phyloP scores from a whole-genome alignment of 2,329 filamentous ascomycete species.

The Colletotrichum sp. region DNA sequence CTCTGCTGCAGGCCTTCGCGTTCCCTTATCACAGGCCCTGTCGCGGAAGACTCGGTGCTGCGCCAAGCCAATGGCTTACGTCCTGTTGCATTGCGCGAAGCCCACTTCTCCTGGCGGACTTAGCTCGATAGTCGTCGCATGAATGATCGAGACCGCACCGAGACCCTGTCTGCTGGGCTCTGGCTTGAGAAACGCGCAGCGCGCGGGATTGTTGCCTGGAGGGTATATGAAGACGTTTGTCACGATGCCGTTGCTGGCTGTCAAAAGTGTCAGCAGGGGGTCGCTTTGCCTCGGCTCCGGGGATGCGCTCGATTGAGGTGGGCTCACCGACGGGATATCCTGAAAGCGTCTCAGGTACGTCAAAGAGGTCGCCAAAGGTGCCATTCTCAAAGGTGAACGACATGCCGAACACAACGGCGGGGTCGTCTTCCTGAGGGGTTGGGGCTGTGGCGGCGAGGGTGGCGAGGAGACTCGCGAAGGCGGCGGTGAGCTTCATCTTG shows the following conservation, averaged over 20 bases:
- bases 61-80: background rate
- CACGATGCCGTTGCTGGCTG: conserved; percentile 8
- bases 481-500: background rate
- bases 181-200: conserved; percentile 4
- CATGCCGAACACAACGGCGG: background rate
- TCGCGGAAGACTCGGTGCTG: background rate
- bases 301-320: background rate
- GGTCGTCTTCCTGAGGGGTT: background rate
- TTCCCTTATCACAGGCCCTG: background rate
- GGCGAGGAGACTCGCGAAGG: background rate
- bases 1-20: background rate
- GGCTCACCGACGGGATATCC: background rate
- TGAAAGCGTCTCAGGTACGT: conserved; percentile 16
- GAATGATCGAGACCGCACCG: background rate
- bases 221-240: conserved; percentile 4
- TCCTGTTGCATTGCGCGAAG: background rate
- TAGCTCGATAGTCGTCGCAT: background rate
- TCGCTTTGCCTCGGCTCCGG: background rate
- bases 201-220: background rate
- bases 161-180: conserved; percentile 1
- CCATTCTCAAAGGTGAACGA: background rate
- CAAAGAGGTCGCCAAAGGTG: background rate
- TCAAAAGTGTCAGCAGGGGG: background rate
- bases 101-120: background rate
- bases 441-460: background rate